These are phyloP conservation scores for Diaporthe citri DNA, from an alignment of 2,329 filamentous ascomycete genomes.

Conservation along the genomic window DNA sequence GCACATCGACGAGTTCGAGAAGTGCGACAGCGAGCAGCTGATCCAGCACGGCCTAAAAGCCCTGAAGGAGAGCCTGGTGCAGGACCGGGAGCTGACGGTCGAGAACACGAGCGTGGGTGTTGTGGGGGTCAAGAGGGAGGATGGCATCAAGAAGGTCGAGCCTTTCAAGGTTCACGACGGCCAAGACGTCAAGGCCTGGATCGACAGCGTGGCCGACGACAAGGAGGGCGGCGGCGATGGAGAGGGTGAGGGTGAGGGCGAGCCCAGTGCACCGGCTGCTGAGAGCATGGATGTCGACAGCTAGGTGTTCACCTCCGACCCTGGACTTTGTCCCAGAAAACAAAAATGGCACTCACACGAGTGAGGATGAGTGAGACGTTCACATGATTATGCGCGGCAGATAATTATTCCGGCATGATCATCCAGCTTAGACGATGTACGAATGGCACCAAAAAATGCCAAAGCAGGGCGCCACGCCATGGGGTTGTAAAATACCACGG, in stretches of 20 bases:
- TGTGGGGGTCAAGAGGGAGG: conserved; percentile 71
- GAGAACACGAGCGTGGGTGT: conserved; percentile 96
- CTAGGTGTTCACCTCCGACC: conserved; percentile 37
- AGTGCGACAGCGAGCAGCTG: conserved; percentile 83
- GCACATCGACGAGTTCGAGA: conserved; percentile 86
- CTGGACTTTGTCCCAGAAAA: background rate
- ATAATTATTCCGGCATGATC: conserved; percentile 3
- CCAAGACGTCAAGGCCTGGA: conserved; percentile 85
- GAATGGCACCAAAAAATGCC: conserved; percentile 23
- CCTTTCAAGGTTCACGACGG: conserved; percentile 93
- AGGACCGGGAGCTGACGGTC: conserved; percentile 97
- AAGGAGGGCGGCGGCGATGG: conserved; percentile 60
- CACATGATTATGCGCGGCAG: background rate
- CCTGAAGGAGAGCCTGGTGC: conserved; percentile 93
- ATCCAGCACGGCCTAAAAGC: conserved; percentile 91
- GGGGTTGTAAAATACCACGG: background rate
- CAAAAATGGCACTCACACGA: background rate
- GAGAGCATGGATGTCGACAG: conserved; percentile 62
- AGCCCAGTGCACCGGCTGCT: conserved; percentile 44
- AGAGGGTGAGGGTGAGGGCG: conserved; percentile 56
- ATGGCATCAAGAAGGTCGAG: conserved; percentile 72
- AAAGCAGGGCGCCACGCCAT: background rate
- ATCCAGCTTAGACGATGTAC: conserved; percentile 37
- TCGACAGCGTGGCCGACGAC: conserved; percentile 78
- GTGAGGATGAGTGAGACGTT: conserved; percentile 14